Base-by-base conservation (phyloP, 169 alveolate genomes). In the Cryptosporidium meleagridis region DNA sequence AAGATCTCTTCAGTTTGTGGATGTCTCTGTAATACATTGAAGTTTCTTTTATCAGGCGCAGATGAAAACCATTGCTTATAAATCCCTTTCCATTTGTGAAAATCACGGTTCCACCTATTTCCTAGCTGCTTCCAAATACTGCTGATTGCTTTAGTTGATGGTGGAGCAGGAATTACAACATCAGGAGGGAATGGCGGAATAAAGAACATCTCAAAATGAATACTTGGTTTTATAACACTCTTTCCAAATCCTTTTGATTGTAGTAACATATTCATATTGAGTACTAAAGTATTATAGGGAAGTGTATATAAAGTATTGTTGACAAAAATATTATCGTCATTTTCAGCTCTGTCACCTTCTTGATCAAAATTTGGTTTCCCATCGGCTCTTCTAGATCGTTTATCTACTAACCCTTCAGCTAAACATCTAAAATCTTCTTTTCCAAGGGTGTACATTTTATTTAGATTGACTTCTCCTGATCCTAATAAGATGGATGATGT, bases 401-500 rank as follows among this genome's bases (percentile, higher is more conserved):
- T 69, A 16, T 68, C 75, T 58, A 59, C 37, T 70, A 69, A 65
- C 29, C 86, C 93, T 87, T 89, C 93, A 2, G 92, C 94, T 12
- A 92, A 87, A 62, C 95, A 91, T 33, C 94, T 80, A 21, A 53
- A 35, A 26, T 85, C 91, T 58, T 85, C 80, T 18, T 80, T 85
- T n/a, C 97, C 96, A 29, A 92, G 67, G 33, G 67, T 80, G 23
- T 80, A 80, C 33, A 80, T 62, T 45, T 86, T 94, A 35, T 96
- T 92, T 53, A 95, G 73, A 29, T 94, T 93, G 9, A 95, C 84
- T 69, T 95, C 96, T 29, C 92, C 94, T 29, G 93, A 93, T 2
- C 97, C 97, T 52, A 95, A 91, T 69, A 95, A 91, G 18, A 93
- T 93, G 48, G 95, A 92, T 39, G 95, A 87, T 26, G 96, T 85